phyloP scores from a whole-genome alignment of 306 rosid genomes.

The Benincasa hispida region DNA sequence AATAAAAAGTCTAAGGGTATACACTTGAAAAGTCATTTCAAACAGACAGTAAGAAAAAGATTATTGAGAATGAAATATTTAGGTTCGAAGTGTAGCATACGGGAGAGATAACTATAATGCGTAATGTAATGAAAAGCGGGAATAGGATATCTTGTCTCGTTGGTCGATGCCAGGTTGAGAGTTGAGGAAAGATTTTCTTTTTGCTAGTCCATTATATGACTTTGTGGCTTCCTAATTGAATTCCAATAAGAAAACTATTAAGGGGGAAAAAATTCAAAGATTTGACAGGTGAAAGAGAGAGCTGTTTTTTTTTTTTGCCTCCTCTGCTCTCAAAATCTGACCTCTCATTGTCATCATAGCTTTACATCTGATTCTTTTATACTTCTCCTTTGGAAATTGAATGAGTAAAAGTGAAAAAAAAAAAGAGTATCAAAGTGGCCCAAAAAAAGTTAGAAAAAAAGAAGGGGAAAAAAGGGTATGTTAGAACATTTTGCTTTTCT shows the following conservation, averaged over 20 bases:
- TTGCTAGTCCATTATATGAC: not conserved
- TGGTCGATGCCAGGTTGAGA: not conserved
- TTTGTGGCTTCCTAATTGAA: slow-evolving; percentile 1
- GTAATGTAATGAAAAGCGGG: not conserved
- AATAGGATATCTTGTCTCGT: not conserved
- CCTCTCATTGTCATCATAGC: not conserved
- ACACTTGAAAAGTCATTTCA: not conserved
- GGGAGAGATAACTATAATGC: not conserved
- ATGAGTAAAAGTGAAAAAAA: not conserved
- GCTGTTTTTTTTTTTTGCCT: not conserved
- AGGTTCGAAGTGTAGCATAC: not conserved
- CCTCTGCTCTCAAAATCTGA: not conserved
- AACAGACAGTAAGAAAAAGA: not conserved
- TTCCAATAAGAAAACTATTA: not conserved
- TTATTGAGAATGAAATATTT: not conserved
- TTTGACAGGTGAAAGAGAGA: not conserved
- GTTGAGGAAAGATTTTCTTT: not conserved
- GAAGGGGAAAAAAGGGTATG: not conserved
- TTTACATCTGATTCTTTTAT: slow-evolving; percentile 6
- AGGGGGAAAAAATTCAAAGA: not conserved
- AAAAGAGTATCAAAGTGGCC: not conserved
- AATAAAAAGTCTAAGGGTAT: not conserved
- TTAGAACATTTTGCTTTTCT: slow-evolving; percentile 1
- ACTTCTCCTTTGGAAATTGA: slow-evolving; percentile 4
- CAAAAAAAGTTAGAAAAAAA: not conserved